Base-by-base conservation (phyloP, 208 protist genomes). In the Acanthamoeba healyi region DNA sequence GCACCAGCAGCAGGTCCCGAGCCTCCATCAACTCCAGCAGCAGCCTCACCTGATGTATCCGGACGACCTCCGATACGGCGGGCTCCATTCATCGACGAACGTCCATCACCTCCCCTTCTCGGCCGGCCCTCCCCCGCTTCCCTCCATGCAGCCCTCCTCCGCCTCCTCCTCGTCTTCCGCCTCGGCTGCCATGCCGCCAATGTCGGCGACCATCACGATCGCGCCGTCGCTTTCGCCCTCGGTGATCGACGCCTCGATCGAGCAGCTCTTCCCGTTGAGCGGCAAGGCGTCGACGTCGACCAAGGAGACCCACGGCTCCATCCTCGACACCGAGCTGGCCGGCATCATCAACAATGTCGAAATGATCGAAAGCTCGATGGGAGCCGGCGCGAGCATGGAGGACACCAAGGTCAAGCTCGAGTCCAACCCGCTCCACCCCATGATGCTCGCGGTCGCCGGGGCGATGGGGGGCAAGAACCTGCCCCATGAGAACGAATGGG, bases 221-320 rank as follows among this genome's bases (percentile, higher is more conserved):
- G 70, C 70, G 15, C 70, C 70, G 15, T 79, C 70, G 6, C 70
- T 79, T 4, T 79, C 70, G 36, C 70, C 70, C 24, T 79, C 70
- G 34, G 70, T 79, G 9, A 79, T 79, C 24, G 70, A 79, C 24
- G 29, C 70, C 70, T 79, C 70, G 5, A 79, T 79, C 29, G 70
- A 79, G 70, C 70, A 79, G 70, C 70, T 79, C 36, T 79, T 79
- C 70, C 70, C 70, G 34, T 32, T 79, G 5, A 79, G 70, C 70
- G 70, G 70, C 32, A 5, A 24, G 36, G 70, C 70, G 17, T 79
- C 70, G 5, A 46, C 70, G 6, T 46, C 70, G 70, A 44, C 70
- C 29, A 79, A 79, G 70, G 70, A 79, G 36, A 44, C 70, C n/a
- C 70, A 44, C 36, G 70, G 70, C 9, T 32, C 34, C 36, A 79